Evolutionary conservation across 148 eudicot genomes (phyloP).

Genomic region (Rhododendron ovatum): DNA sequence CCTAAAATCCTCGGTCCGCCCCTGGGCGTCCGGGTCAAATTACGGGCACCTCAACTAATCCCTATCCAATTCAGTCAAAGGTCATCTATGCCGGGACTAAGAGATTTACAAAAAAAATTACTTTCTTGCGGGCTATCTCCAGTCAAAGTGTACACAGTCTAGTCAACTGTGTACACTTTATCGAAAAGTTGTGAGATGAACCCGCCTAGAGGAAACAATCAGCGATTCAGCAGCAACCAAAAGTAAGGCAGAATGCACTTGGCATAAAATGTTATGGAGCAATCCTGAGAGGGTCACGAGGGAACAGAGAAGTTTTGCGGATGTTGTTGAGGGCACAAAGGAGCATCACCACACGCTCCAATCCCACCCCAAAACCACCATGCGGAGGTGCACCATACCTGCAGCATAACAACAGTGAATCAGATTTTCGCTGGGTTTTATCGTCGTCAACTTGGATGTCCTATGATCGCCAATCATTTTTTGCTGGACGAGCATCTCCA

Average conservation of each 20-base stretch:
- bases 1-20: no score
- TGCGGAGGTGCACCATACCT: constrained; percentile 95
- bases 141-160: no score
- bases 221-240: not conserved
- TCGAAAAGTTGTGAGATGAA: not conserved
- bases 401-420: constrained; percentile 11
- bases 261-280: constrained; percentile 36
- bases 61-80: no score
- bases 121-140: no score
- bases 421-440: not conserved
- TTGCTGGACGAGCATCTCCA: not conserved
- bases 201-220: not conserved
- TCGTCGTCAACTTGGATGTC: not conserved
- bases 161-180: not conserved
- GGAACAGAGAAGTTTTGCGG: constrained; percentile 68
- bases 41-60: no score
- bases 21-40: no score
- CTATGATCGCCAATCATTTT: not conserved
- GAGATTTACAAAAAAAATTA: no score
- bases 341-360: constrained; percentile 92
- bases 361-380: constrained; percentile 95
- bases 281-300: constrained; percentile 77
- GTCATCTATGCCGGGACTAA: no score
- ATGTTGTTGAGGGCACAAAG: constrained; percentile 88
- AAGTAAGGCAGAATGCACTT: not conserved